These are phyloP conservation scores for Coemansia sp. DNA, from an alignment of 192 early-diverging fungal genomes.

Conservation along the genomic window DNA sequence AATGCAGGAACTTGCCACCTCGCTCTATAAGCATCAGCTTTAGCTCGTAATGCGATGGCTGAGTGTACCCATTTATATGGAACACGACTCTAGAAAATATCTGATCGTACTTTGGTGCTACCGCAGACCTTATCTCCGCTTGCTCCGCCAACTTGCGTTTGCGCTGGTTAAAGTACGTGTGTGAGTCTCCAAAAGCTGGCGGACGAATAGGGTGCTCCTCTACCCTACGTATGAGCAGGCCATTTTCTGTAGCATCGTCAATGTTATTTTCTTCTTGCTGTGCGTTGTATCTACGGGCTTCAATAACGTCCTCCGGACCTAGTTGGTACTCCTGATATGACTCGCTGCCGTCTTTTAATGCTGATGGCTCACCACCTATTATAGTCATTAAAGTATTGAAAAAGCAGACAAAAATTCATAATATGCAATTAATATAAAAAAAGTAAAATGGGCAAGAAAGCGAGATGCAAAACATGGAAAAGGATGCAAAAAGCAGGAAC, in stretches of 20 bases:
- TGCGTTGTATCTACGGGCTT: no score
- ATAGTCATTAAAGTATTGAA: conserved; percentile 1
- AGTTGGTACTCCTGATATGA: conserved; percentile 6
- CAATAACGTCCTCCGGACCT: conserved; percentile 6
- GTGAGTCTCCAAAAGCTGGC: conserved; percentile 30
- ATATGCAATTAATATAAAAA: no score
- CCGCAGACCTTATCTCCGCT: conserved; percentile 10
- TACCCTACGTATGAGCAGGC: background rate
- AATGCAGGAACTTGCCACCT: conserved; percentile 54
- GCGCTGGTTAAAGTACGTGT: conserved; percentile 32
- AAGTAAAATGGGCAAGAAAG: no score
- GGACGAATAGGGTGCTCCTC: background rate
- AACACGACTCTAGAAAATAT: conserved; percentile 47
- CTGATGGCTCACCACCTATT: background rate
- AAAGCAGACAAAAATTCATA: background rate
- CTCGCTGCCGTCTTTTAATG: background rate
- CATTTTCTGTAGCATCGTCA: background rate
- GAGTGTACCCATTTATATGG: conserved; percentile 70
- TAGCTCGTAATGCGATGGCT: conserved; percentile 53
- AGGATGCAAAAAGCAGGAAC: no score
- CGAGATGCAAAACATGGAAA: no score
- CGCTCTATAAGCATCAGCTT: conserved; percentile 54
- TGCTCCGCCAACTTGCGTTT: conserved; percentile 46
- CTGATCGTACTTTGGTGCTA: conserved; percentile 10
- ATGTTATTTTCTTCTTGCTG: background rate